Base-by-base conservation (phyloP, 371 early-diverging fungal species). In the Capillidium rhysosporum region DNA sequence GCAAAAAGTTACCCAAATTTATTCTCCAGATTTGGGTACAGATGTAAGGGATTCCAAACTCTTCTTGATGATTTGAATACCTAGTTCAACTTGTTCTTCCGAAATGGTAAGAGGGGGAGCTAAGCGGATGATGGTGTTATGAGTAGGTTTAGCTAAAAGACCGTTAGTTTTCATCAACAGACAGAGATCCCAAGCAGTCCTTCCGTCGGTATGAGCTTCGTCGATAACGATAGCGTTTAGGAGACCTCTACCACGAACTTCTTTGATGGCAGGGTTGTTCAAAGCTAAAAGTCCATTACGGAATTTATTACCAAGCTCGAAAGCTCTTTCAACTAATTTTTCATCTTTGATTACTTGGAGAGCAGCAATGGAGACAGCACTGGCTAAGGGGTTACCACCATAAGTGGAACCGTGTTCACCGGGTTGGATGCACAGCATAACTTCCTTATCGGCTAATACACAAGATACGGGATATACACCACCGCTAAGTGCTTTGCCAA, bases 391-490 rank as follows among this genome's bases (percentile, higher is more conserved):
- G 67, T 93, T 92, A 39, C 95, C 97, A 49, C 98, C 98, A 62
- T 91, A 97, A 23, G 98, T 97, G 31, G 86, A 86, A 10, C 98
- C 98, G 63, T 97, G 95, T 69, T 94, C 91, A 58, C 92, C 97
- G 38, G 93, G 90, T 67, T 79, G 70, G 63, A 96, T 93, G 65
- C 79, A 79, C 7, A 91, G 75, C 95, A 96, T 93, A 44, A 89
- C 69, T 30, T 89, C 89, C 55, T 77, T 75, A 64, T 78, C 77
- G 45, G 94, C 78, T 47, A 97, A 73, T 43, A 93, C 92, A 24
- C 92, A 92, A 45, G 82, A 77, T 59, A 97, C 94, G 18, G 98
- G 98, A 67, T 95, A 94, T 26, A 91, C 79, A 56, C 91, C 88
- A 46, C 93, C 94, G 26, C 86, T 86, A 28, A 97, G 75, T 21